Conservation (phyloP, 164 flowering plant genomes). For the Amborella trichopoda region DNA sequence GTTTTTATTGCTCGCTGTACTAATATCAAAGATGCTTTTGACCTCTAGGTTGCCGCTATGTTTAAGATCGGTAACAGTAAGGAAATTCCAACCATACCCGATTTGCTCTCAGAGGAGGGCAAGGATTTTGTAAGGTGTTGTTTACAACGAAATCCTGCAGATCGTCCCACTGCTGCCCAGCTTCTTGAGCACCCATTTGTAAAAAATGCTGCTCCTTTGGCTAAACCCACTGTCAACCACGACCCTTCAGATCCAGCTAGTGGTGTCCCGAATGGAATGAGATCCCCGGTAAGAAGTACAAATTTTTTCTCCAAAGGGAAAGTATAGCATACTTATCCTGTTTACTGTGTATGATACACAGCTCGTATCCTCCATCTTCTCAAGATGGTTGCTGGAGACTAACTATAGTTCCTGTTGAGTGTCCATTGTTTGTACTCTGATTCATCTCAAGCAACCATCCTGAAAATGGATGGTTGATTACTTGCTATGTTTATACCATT, state of each 20-base stretch:
- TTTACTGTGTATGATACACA: too few species aligned
- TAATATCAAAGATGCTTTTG: too few species aligned
- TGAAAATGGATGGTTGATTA: too few species aligned
- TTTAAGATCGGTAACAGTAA: slow-evolving; percentile 93
- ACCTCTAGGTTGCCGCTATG: slow-evolving; percentile 69
- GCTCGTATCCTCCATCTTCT: too few species aligned
- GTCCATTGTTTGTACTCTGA: too few species aligned
- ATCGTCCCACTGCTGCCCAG: slow-evolving; percentile 75
- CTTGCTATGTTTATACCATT: too few species aligned
- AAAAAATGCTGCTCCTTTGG: slow-evolving; percentile 56
- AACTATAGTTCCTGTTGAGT: too few species aligned
- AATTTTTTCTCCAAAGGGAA: background rate
- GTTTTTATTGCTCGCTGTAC: too few species aligned
- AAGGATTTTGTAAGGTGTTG: slow-evolving; percentile 74
- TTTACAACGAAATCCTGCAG: slow-evolving; percentile 65
- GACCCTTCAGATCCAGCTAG: slow-evolving; percentile 37
- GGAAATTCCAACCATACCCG: slow-evolving; percentile 88
- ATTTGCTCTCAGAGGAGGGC: slow-evolving; percentile 78
- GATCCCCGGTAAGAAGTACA: slow-evolving; percentile 45
- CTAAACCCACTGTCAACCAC: slow-evolving; percentile 24
- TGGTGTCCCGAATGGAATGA: slow-evolving; percentile 27
- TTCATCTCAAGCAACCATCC: too few species aligned
- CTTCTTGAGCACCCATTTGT: slow-evolving; percentile 93
- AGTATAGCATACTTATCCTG: too few species aligned
- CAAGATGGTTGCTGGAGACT: too few species aligned